Conservation (phyloP, 2,329 filamentous ascomycete species). For the Didymella lethalis region DNA sequence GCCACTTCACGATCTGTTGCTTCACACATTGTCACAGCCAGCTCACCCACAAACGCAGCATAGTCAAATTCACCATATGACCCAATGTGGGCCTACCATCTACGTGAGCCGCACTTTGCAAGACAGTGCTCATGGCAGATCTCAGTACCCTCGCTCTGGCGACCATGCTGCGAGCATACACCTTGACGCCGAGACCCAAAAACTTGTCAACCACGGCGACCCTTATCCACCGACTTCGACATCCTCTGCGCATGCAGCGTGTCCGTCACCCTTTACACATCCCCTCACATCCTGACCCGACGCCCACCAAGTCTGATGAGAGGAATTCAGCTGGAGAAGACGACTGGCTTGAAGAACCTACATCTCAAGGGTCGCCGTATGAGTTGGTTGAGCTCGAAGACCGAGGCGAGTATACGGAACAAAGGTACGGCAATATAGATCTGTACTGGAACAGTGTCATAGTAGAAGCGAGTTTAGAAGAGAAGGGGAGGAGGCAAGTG, state of each 20-base stretch:
- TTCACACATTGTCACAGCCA: constrained; percentile 3
- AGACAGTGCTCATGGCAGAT: neutral
- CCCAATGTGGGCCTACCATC: constrained; percentile 10
- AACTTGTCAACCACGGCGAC: constrained; percentile 19
- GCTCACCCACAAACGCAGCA: constrained; percentile 26
- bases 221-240: constrained; percentile 22
- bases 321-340: constrained; percentile 5
- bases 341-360: constrained; percentile 14
- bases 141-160: neutral
- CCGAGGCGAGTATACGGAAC: constrained; percentile 22
- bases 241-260: constrained; percentile 21
- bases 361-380: neutral
- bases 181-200: neutral
- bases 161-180: constrained; percentile 5
- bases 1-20: neutral
- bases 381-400: constrained; percentile 25
- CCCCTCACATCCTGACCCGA: neutral
- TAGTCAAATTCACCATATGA: constrained; percentile 15
- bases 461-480: constrained; percentile 23
- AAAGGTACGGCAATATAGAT: constrained; percentile 24
- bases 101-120: neutral
- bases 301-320: neutral
- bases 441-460: constrained; percentile 34
- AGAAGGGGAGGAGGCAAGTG: neutral
- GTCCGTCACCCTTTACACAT: neutral